A percentile compares a stretch with the other conserved stretches of the same genome.
phyloP scores from a whole-genome alignment of 495 filamentous ascomycete species.

The Penicillium antarcticum region DNA sequence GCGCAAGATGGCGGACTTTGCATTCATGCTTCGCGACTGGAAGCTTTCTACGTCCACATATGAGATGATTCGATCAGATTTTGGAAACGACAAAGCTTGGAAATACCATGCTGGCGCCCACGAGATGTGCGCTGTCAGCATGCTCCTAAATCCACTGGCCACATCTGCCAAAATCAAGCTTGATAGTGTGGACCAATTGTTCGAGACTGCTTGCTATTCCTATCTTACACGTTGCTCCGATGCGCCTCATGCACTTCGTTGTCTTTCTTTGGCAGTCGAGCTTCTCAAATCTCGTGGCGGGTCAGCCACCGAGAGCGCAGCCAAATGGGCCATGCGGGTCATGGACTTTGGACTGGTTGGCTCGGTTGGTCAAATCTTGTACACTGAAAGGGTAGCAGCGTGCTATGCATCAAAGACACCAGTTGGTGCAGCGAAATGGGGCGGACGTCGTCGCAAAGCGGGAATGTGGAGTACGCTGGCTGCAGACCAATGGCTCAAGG shows the following conservation, averaged over 20 bases:
- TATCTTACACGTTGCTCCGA: constrained; percentile 81
- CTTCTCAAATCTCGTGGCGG: constrained; percentile 75
- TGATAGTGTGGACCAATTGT: constrained; percentile 77
- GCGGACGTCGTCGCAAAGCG: constrained; percentile 72
- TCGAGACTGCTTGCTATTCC: constrained; percentile 86
- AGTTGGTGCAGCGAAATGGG: constrained; percentile 59
- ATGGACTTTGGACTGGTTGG: constrained; percentile 75
- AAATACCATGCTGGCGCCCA: constrained; percentile 86
- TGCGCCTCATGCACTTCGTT: constrained; percentile 72
- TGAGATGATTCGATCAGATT: constrained; percentile 83
- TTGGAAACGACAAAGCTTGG: constrained; percentile 94
- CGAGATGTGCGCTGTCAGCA: constrained; percentile 86
- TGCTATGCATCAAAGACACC: constrained; percentile 76
- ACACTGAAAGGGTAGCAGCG: constrained; percentile 78
- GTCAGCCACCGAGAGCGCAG: constrained; percentile 79
- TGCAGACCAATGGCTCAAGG: constrained; percentile 75
- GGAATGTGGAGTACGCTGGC: constrained; percentile 86
- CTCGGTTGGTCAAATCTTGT: constrained; percentile 69
- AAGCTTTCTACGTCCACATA: constrained; percentile 89
- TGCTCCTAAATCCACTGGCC: constrained; percentile 68
- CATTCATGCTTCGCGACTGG: constrained; percentile 94
- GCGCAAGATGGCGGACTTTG: constrained; percentile 90
- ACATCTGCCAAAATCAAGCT: constrained; percentile 68
- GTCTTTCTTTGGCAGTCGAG: constrained; percentile 72
- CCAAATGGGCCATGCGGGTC: constrained; percentile 75